Evolutionary conservation across 805 yeast species (phyloP).

Genomic region (Wickerhamomyces sydowiorum): DNA sequence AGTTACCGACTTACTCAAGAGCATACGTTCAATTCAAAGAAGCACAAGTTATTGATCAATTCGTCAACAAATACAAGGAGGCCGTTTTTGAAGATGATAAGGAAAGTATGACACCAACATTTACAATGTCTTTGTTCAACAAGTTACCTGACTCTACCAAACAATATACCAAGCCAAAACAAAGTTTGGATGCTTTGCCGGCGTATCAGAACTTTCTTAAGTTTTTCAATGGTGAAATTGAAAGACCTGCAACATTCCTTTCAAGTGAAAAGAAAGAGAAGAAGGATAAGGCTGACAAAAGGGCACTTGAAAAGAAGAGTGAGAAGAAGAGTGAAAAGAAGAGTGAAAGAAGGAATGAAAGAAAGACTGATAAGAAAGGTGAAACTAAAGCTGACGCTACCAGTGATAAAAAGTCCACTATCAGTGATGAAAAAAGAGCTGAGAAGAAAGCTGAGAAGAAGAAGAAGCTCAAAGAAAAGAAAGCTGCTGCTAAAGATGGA

Average conservation of each 20-base stretch:
- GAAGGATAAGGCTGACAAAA: neutral
- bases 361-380: neutral
- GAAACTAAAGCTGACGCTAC: neutral
- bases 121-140: constrained; percentile 29
- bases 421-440: neutral
- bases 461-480: neutral
- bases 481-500: neutral
- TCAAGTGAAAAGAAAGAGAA: neutral
- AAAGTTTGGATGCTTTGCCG: constrained; percentile 13
- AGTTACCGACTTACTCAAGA: constrained; percentile 34
- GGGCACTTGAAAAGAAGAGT: constrained; percentile 1
- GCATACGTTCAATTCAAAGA: constrained; percentile 33
- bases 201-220: constrained; percentile 17
- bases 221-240: constrained; percentile 14
- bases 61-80: constrained; percentile 21
- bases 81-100: constrained; percentile 15
- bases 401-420: neutral
- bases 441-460: neutral
- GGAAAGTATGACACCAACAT: constrained; percentile 28
- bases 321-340: constrained; percentile 1
- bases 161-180: neutral
- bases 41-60: constrained; percentile 21
- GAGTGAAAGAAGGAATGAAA: neutral
- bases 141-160: constrained; percentile 21
- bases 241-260: constrained; percentile 12